These are phyloP conservation scores for Aspergillus sp. DNA, from an alignment of 2,329 filamentous ascomycete genomes.

Conservation along the genomic window DNA sequence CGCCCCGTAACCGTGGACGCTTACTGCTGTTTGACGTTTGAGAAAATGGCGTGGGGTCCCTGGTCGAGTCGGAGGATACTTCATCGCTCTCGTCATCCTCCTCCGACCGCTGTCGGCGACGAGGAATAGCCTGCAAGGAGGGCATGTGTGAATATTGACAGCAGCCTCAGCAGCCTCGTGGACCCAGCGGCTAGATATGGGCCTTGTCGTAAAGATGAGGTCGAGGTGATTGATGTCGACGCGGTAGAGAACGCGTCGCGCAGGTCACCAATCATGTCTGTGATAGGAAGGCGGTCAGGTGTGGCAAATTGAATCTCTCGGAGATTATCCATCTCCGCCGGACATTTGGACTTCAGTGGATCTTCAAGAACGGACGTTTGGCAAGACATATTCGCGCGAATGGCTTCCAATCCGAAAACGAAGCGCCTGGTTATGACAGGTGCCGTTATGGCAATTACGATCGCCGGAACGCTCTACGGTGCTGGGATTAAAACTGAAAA, in stretches of 20 bases:
- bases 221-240: slow-evolving; percentile 10
- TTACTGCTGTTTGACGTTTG: slow-evolving; percentile 29
- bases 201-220: not conserved
- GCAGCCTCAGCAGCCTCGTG: not conserved
- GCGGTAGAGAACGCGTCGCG: slow-evolving; percentile 27
- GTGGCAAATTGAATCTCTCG: slow-evolving; percentile 10
- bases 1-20: slow-evolving; percentile 27
- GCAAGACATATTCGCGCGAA: not conserved
- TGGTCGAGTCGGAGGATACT: slow-evolving; percentile 11
- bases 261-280: slow-evolving; percentile 1
- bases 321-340: slow-evolving; percentile 4
- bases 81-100: slow-evolving; percentile 27
- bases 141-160: slow-evolving; percentile 23
- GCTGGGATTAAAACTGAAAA: slow-evolving; percentile 56
- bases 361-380: not conserved
- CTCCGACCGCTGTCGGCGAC: slow-evolving; percentile 27
- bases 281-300: slow-evolving; percentile 23
- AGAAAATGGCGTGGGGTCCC: slow-evolving; percentile 20
- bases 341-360: not conserved
- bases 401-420: slow-evolving; percentile 26
- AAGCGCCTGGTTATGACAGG: slow-evolving; percentile 54
- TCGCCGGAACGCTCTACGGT: slow-evolving; percentile 58
- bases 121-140: slow-evolving; percentile 21
- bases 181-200: not conserved
- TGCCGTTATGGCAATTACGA: slow-evolving; percentile 55